These are phyloP conservation scores for Morella rubra DNA, from an alignment of 306 rosid species.

Conservation along the genomic window DNA sequence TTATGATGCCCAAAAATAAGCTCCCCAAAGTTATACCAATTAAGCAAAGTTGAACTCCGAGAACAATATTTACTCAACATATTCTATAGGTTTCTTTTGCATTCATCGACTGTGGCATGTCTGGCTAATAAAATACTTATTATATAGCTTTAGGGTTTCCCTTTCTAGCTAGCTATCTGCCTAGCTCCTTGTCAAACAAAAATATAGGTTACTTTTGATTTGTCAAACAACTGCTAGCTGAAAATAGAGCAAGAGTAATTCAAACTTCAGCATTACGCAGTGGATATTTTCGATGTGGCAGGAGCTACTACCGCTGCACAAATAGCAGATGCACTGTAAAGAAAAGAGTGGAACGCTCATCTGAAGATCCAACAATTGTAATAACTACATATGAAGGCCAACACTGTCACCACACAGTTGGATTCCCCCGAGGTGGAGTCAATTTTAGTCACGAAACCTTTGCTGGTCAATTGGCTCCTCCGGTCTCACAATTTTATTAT, in stretches of 20 bases:
- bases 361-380: slow-evolving; percentile 72
- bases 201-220: too few species aligned
- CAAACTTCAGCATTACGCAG: neutral
- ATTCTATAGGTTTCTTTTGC: neutral
- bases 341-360: slow-evolving; percentile 94
- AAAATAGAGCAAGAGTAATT: too few species aligned
- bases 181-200: neutral
- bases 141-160: neutral
- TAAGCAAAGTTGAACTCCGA: too few species aligned
- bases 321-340: slow-evolving; percentile 96
- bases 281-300: slow-evolving; percentile 25
- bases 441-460: slow-evolving; percentile 36
- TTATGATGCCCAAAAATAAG: neutral
- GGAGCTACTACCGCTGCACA: slow-evolving; percentile 99
- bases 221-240: too few species aligned
- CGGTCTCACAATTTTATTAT: slow-evolving; percentile 53
- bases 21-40: neutral
- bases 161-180: neutral
- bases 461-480: slow-evolving; percentile 39
- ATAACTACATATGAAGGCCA: slow-evolving; percentile 97
- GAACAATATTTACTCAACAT: too few species aligned
- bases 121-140: too few species aligned
- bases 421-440: slow-evolving; percentile 68
- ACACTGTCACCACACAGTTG: slow-evolving; percentile 84
- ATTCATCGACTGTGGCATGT: too few species aligned